Conservation (phyloP, 1,284 basidiomycete genomes). For the Entoloma clypeatum region DNA sequence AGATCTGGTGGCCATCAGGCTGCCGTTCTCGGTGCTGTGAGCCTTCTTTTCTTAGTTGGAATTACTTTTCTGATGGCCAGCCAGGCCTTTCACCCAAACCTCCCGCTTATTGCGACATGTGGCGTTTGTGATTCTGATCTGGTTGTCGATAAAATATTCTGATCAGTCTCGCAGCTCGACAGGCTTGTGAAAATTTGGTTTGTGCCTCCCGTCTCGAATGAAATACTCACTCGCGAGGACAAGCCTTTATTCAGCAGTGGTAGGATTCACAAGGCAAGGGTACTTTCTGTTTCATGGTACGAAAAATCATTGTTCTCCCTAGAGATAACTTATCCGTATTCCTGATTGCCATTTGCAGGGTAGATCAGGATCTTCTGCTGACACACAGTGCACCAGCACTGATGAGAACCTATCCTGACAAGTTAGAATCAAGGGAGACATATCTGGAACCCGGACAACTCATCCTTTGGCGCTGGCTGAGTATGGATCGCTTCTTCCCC, state of each 20-base stretch:
- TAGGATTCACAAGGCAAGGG: conserved; percentile 59
- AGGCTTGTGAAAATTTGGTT: conserved; percentile 71
- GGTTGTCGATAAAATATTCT: conserved; percentile 1
- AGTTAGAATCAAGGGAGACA: conserved; percentile 26
- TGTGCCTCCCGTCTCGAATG: conserved; percentile 32
- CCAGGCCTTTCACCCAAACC: conserved; percentile 61
- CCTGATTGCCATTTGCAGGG: conserved; percentile 36
- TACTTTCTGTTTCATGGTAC: conserved; percentile 62
- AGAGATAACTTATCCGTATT: background rate
- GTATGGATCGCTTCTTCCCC: conserved; percentile 62
- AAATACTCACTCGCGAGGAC: conserved; percentile 54
- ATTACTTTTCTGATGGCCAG: background rate
- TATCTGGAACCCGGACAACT: conserved; percentile 49
- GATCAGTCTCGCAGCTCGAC: conserved; percentile 48
- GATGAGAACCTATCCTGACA: conserved; percentile 35
- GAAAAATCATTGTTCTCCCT: conserved; percentile 7
- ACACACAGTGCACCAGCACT: conserved; percentile 58
- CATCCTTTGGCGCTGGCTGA: conserved; percentile 64
- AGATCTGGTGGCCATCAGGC: conserved; percentile 67
- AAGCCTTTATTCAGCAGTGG: conserved; percentile 70
- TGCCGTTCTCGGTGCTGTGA: conserved; percentile 61
- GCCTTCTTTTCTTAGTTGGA: conserved; percentile 17
- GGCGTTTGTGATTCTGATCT: conserved; percentile 45
- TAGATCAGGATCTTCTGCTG: conserved; percentile 54
- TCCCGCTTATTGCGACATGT: conserved; percentile 67